phyloP scores from a whole-genome alignment of 805 yeast species.

The Danielia reshetovae region DNA sequence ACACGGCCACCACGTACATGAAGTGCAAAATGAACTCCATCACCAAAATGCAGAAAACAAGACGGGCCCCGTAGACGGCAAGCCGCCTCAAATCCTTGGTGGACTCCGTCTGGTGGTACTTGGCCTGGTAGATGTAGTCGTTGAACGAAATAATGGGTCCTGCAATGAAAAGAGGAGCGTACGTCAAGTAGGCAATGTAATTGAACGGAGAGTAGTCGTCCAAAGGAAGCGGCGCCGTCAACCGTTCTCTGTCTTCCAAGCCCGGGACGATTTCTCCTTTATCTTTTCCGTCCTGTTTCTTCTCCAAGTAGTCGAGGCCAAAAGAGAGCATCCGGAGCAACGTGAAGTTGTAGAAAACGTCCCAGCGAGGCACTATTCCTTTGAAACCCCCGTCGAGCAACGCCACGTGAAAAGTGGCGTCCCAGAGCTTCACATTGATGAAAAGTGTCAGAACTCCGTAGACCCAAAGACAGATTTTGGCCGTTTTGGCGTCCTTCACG shows the following conservation, averaged over 20 bases:
- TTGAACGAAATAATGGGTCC: conserved; percentile 95
- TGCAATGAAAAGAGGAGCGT: conserved; percentile 88
- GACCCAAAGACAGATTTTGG: conserved; percentile 56
- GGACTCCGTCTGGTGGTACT: conserved; percentile 51
- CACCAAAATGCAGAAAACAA: conserved; percentile 67
- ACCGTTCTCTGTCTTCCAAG: conserved; percentile 59
- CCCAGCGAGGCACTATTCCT: conserved; percentile 91
- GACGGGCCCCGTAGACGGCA: conserved; percentile 59
- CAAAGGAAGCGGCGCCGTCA: conserved; percentile 58
- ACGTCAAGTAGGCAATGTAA: conserved; percentile 71
- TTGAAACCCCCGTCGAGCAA: conserved; percentile 37
- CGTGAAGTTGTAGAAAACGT: conserved; percentile 90
- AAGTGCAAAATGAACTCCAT: conserved; percentile 90
- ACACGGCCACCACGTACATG: conserved; percentile 90
- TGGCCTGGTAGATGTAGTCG: conserved; percentile 77
- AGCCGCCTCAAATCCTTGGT: conserved; percentile 50
- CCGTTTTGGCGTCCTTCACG: conserved; percentile 30
- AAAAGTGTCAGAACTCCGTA: conserved; percentile 80
- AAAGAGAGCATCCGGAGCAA: conserved; percentile 79
- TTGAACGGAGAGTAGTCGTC: conserved; percentile 59
- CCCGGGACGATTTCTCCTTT: conserved; percentile 6
- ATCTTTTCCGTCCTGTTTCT: conserved; percentile 8
- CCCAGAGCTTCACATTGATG: conserved; percentile 65
- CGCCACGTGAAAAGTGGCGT: conserved; percentile 50
- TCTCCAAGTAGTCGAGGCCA: conserved; percentile 68